These are phyloP conservation scores for Talaromyces nanjingensis DNA, from an alignment of 495 filamentous ascomycete genomes.

Conservation along the genomic window DNA sequence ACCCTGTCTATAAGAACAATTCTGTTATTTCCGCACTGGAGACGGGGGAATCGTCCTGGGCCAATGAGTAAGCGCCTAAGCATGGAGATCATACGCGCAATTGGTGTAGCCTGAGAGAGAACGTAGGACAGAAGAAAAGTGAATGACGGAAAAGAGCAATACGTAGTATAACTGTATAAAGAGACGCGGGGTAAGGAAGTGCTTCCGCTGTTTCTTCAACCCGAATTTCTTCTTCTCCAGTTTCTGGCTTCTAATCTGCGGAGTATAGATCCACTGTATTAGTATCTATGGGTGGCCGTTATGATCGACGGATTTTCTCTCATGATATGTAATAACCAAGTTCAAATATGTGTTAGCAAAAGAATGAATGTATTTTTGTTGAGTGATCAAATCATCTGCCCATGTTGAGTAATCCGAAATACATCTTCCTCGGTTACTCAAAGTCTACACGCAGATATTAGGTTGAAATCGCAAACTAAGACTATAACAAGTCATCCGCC, in stretches of 20 bases:
- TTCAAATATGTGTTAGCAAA: background rate
- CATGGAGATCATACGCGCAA: background rate
- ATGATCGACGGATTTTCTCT: background rate
- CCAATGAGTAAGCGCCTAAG: background rate
- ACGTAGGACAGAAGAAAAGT: background rate
- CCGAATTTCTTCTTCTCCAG: background rate
- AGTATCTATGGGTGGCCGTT: background rate
- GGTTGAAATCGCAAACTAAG: background rate
- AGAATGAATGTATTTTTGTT: background rate
- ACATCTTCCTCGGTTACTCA: background rate
- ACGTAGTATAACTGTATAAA: background rate
- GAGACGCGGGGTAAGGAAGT: background rate
- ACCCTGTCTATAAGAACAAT: background rate
- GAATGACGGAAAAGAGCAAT: background rate
- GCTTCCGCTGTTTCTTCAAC: background rate
- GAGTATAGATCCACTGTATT: background rate
- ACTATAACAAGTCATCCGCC: background rate
- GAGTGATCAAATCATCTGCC: background rate
- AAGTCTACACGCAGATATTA: background rate
- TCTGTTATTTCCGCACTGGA: background rate
- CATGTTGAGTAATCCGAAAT: background rate
- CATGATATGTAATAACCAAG: background rate
- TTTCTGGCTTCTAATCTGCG: background rate
- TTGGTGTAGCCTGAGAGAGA: background rate
- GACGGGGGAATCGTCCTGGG: background rate